A percentile compares a stretch with the other conserved stretches of the same genome.
Conservation (phyloP, 1,139 yeast genomes). For the Kurtzmaniella natalensis region DNA sequence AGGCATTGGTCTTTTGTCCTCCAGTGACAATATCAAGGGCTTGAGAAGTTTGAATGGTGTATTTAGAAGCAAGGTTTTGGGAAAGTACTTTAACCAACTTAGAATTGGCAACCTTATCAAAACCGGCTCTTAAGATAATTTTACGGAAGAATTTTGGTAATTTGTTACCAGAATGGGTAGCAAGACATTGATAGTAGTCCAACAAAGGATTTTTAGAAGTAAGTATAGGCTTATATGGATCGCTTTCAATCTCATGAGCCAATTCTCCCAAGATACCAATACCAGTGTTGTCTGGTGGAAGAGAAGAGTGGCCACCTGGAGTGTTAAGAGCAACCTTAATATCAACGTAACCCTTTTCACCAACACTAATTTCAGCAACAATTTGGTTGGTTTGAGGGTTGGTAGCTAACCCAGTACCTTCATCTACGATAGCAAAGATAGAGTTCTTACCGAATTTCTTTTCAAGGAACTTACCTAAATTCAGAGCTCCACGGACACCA, state of each 20-base stretch:
- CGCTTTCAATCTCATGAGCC: slow-evolving; percentile 31
- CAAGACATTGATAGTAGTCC: slow-evolving; percentile 33
- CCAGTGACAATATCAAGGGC: slow-evolving; percentile 34
- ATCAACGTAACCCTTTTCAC: slow-evolving; percentile 41
- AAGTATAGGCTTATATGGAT: slow-evolving; percentile 31
- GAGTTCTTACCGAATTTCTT: slow-evolving; percentile 31
- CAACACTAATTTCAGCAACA: slow-evolving; percentile 35
- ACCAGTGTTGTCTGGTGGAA: slow-evolving; percentile 45
- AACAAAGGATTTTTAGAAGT: slow-evolving; percentile 31
- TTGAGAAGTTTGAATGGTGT: slow-evolving; percentile 33
- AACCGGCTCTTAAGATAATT: slow-evolving; percentile 31
- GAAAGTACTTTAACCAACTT: slow-evolving; percentile 18
- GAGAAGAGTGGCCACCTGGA: slow-evolving; percentile 44
- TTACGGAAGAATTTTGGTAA: slow-evolving; percentile 19
- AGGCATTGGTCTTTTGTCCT: slow-evolving; percentile 38
- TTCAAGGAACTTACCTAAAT: slow-evolving; percentile 26
- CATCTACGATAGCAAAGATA: slow-evolving; percentile 39
- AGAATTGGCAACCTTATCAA: slow-evolving; percentile 28
- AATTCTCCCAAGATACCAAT: slow-evolving; percentile 43
- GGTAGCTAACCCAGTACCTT: slow-evolving; percentile 32
- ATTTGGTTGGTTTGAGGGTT: slow-evolving; percentile 28
- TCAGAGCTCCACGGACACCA: slow-evolving; percentile 33
- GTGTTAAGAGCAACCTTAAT: slow-evolving; percentile 30
- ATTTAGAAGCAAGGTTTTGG: slow-evolving; percentile 17
- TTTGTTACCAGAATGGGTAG: slow-evolving; percentile 24